phyloP scores from a whole-genome alignment of 345 rosid species.

The Populus deltoides region DNA sequence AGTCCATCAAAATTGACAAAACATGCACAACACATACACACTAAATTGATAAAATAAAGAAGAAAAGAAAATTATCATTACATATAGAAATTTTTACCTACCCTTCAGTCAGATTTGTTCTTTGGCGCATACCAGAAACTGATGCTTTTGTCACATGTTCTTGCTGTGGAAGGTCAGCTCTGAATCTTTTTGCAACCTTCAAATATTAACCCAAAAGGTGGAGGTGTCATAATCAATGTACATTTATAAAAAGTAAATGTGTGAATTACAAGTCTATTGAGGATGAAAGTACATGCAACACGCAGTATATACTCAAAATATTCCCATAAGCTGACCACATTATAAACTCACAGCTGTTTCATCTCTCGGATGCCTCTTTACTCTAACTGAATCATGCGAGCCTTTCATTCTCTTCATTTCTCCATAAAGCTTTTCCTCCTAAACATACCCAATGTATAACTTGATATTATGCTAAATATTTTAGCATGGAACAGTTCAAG shows the following conservation, averaged over 20 bases:
- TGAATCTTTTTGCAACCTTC: conserved; percentile 49
- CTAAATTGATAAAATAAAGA: not conserved
- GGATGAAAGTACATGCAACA: not conserved
- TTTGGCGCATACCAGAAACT: conserved; percentile 26
- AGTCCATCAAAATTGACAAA: not conserved
- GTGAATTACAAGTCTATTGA: not conserved
- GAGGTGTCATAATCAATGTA: conserved; percentile 13
- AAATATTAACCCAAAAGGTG: conserved; percentile 10
- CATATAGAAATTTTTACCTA: conserved; percentile 30
- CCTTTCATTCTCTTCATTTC: conserved; percentile 38
- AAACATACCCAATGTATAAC: conserved; percentile 1
- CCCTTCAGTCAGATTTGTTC: conserved; percentile 45
- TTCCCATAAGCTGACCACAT: not conserved
- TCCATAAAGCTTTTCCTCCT: conserved; percentile 44
- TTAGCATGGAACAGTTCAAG: not conserved
- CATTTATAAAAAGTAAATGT: not conserved
- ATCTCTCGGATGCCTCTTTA: conserved; percentile 29
- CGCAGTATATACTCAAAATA: not conserved
- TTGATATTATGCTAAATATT: conserved; percentile 4
- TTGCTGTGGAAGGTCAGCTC: conserved; percentile 38
- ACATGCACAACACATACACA: not conserved
- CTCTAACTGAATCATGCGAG: conserved; percentile 29
- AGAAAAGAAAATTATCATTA: not conserved
- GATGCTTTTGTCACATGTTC: conserved; percentile 41
- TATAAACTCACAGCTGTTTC: conserved; percentile 47